Percentiles rank a stretch among this genome's conserved stretches.
Conservation (phyloP, 2,329 filamentous ascomycete species). For the Fusarium pseudonygamai region DNA sequence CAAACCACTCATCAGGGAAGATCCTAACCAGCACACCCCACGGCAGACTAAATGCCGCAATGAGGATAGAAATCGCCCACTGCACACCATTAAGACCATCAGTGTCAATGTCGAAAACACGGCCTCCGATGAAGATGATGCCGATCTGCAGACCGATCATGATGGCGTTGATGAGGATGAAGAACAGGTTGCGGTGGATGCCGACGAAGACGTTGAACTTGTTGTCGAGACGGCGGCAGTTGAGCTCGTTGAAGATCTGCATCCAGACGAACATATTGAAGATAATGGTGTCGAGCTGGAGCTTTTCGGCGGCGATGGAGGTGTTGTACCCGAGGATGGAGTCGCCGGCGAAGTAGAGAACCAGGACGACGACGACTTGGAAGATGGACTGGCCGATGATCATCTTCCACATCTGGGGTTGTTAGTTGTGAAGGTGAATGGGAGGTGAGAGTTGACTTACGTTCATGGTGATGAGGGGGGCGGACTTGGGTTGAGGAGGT, state of each 20-base stretch:
- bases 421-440: rapidly evolving
- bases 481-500: conserved; percentile 68
- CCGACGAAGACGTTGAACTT: conserved; percentile 95
- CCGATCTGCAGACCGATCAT: conserved; percentile 91
- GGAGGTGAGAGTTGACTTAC: background rate
- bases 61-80: conserved; percentile 86
- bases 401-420: conserved; percentile 91
- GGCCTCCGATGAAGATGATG: conserved; percentile 87
- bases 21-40: conserved; percentile 11
- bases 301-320: conserved; percentile 54
- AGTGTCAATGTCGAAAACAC: conserved; percentile 76
- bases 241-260: conserved; percentile 87
- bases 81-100: conserved; percentile 73
- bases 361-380: conserved; percentile 81
- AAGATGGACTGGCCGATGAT: conserved; percentile 93
- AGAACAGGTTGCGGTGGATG: conserved; percentile 85
- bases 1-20: conserved; percentile 23
- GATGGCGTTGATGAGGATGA: conserved; percentile 82
- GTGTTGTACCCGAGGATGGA: conserved; percentile 40
- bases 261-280: conserved; percentile 99
- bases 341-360: conserved; percentile 81
- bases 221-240: conserved; percentile 92
- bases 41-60: conserved; percentile 7
- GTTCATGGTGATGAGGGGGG: conserved; percentile 78
- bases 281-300: conserved; percentile 79